phyloP scores from a whole-genome alignment of 1,284 basidiomycete genomes.

The Papiliotrema terrestris region DNA sequence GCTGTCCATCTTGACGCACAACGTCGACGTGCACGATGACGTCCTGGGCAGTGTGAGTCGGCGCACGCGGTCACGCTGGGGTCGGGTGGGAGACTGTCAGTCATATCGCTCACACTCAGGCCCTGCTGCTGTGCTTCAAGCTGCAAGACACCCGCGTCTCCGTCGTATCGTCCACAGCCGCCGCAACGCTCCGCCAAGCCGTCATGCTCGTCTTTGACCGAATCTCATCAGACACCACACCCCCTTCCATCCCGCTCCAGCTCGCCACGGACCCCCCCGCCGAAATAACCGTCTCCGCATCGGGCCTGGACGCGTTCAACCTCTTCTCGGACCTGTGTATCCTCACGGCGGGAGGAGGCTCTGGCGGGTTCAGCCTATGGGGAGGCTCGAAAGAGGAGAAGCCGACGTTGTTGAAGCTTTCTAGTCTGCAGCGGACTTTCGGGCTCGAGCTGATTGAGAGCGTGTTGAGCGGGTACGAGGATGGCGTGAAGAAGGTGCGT shows the following conservation, averaged over 20 bases:
- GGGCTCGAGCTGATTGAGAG: constrained; percentile 95
- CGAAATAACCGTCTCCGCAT: constrained; percentile 60
- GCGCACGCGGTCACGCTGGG: background rate
- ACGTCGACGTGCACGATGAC: constrained; percentile 70
- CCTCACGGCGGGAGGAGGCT: constrained; percentile 56
- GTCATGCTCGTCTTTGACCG: constrained; percentile 99
- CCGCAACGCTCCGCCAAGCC: constrained; percentile 89
- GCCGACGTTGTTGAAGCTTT: constrained; percentile 77
- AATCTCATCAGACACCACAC: constrained; percentile 50
- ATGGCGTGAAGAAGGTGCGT: constrained; percentile 72
- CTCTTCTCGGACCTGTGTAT: constrained; percentile 88
- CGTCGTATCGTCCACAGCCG: constrained; percentile 94
- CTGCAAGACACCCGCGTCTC: constrained; percentile 92
- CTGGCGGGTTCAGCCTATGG: constrained; percentile 28
- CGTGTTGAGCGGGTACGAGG: constrained; percentile 89
- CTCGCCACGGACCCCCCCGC: constrained; percentile 59
- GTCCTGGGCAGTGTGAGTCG: constrained; percentile 65
- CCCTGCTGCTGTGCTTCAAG: constrained; percentile 86
- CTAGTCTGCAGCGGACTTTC: constrained; percentile 87
- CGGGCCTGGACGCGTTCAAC: constrained; percentile 78
- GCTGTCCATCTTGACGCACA: constrained; percentile 82
- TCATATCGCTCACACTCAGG: constrained; percentile 56
- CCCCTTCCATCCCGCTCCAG: constrained; percentile 14
- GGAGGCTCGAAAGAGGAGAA: constrained; percentile 55
- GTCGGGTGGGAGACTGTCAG: no score